Evolutionary conservation across 768 basidiomycete genomes (phyloP).

Genomic region (Tubosaeta sp.): DNA sequence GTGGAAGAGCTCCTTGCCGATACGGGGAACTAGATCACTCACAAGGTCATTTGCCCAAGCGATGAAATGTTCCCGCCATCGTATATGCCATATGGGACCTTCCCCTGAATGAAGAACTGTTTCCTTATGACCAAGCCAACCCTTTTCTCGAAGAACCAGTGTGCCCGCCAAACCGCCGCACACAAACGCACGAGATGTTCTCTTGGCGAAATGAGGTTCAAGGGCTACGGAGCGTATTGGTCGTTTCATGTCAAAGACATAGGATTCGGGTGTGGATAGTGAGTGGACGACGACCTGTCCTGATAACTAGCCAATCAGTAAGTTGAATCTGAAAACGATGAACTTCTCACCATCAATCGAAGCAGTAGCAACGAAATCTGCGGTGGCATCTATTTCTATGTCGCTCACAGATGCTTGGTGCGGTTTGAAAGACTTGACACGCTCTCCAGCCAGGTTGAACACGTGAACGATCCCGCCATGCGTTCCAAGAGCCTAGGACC

Average conservation of each 20-base stretch:
- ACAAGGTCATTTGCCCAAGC: conserved; percentile 96
- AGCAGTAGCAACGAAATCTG: conserved; percentile 88
- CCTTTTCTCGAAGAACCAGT: conserved; percentile 87
- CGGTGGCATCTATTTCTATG: conserved; percentile 77
- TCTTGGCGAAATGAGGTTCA: conserved; percentile 86
- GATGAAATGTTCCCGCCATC: conserved; percentile 83
- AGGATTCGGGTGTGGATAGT: conserved; percentile 70
- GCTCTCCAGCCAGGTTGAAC: conserved; percentile 70
- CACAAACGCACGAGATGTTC: conserved; percentile 72
- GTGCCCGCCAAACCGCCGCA: conserved; percentile 90
- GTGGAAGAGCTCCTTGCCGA: neutral
- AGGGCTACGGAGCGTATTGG: conserved; percentile 88
- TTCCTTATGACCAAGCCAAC: conserved; percentile 95
- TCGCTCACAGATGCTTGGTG: conserved; percentile 86
- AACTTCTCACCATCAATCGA: conserved; percentile 79
- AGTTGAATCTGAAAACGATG: conserved; percentile 44
- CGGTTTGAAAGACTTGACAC: conserved; percentile 86
- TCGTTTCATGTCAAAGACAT: conserved; percentile 86
- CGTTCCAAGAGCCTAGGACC: conserved; percentile 77
- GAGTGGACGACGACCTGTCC: conserved; percentile 91
- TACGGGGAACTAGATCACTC: conserved; percentile 23
- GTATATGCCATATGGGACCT: conserved; percentile 90
- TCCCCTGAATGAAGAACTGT: conserved; percentile 78
- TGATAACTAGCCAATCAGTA: conserved; percentile 40
- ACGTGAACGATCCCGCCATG: conserved; percentile 92